These are phyloP conservation scores for Spirogloea muscicola DNA, from an alignment of 139 green algal genomes.

Conservation along the genomic window DNA sequence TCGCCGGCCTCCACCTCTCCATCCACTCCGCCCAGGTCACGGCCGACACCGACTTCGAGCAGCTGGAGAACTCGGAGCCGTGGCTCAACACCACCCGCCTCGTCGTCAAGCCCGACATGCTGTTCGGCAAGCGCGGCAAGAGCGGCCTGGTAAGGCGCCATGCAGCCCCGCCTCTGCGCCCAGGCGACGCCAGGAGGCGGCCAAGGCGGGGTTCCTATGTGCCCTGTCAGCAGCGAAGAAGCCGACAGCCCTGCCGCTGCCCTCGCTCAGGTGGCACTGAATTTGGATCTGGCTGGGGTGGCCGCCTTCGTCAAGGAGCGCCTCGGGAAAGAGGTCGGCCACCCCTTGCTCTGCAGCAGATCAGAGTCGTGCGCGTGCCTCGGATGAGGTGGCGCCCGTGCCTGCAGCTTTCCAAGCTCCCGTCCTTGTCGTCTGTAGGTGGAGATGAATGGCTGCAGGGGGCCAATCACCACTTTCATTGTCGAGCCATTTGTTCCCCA, in stretches of 20 bases:
- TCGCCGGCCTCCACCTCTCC: slow-evolving; percentile 69
- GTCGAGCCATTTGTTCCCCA: slow-evolving; percentile 92
- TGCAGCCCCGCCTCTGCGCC: too few species aligned
- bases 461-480: slow-evolving; percentile 81
- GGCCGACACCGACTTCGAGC: slow-evolving; percentile 58
- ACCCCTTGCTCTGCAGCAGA: too few species aligned
- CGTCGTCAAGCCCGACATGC: slow-evolving; percentile 93
- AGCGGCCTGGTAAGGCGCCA: slow-evolving; percentile 88
- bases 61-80: slow-evolving; percentile 63
- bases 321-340: slow-evolving; percentile 59
- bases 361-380: too few species aligned
- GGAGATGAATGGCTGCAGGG: slow-evolving; percentile 63
- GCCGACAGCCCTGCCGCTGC: too few species aligned
- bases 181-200: too few species aligned
- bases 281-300: slow-evolving; percentile 51
- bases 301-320: slow-evolving; percentile 70
- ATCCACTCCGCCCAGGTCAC: slow-evolving; percentile 60
- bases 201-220: too few species aligned
- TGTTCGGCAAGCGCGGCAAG: slow-evolving; percentile 93
- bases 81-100: slow-evolving; percentile 68
- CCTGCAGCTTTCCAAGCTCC: too few species aligned
- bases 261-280: slow-evolving; percentile 43
- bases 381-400: too few species aligned
- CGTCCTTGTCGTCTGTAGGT: too few species aligned
- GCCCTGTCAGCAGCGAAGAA: too few species aligned